These are phyloP conservation scores for Xylaria sp. DNA, from an alignment of 2,329 filamentous ascomycete genomes.

Conservation along the genomic window DNA sequence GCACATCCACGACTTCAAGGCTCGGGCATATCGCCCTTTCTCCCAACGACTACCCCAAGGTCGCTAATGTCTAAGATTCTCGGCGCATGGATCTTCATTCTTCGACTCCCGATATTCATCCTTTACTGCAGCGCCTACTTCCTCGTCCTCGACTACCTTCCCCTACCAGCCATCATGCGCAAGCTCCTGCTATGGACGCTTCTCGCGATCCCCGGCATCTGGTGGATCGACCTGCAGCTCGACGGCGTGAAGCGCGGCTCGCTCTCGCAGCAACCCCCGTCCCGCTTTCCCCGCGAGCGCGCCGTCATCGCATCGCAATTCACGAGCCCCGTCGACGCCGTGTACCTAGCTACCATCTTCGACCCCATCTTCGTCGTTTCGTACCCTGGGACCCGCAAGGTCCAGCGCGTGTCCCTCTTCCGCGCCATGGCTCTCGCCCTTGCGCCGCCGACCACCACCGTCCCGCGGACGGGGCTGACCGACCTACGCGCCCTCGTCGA, in stretches of 20 bases:
- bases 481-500: constrained; percentile 72
- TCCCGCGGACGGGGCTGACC: constrained; percentile 62
- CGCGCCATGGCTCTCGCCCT: constrained; percentile 81
- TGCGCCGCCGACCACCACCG: constrained; percentile 58
- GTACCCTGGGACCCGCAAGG: constrained; percentile 78
- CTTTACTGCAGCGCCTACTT: constrained; percentile 78
- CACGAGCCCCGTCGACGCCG: constrained; percentile 89
- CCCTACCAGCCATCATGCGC: constrained; percentile 70
- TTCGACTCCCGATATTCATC: constrained; percentile 83
- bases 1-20: constrained; percentile 62
- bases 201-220: constrained; percentile 89
- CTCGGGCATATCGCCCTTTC: constrained; percentile 95
- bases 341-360: constrained; percentile 96
- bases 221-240: constrained; percentile 99
- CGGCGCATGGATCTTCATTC: constrained; percentile 78
- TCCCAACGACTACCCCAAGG: constrained; percentile 78
- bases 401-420: constrained; percentile 81
- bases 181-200: constrained; percentile 91
- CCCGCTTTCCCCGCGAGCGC: constrained; percentile 80
- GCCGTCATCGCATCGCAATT: constrained; percentile 90
- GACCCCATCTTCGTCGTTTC: constrained; percentile 92
- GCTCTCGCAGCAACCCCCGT: constrained; percentile 76
- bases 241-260: constrained; percentile 95
- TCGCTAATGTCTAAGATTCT: constrained; percentile 72
- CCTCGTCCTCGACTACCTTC: constrained; percentile 82